Conservation (phyloP, 768 basidiomycete genomes). For the Macrolepiota albuminosa region DNA sequence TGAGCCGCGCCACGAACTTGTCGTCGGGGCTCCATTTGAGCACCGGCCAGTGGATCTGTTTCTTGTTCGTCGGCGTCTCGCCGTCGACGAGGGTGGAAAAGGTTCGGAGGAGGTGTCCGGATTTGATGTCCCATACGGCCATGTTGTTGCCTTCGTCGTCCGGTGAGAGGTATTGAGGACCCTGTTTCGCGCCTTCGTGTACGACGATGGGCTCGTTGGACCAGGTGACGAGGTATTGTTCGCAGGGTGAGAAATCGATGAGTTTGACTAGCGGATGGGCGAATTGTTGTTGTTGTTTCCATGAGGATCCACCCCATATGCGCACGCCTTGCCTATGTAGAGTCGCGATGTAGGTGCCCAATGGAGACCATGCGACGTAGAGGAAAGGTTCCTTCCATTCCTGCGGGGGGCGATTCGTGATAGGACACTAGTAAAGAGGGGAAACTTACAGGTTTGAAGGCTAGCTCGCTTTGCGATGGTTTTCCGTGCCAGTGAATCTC, state of each 20-base stretch:
- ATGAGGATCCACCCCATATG: conserved; percentile 91
- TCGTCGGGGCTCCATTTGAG: conserved; percentile 98
- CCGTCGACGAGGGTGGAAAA: conserved; percentile 66
- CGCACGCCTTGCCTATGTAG: conserved; percentile 94
- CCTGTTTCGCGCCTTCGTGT: conserved; percentile 74
- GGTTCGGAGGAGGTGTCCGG: conserved; percentile 86
- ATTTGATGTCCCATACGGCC: conserved; percentile 98
- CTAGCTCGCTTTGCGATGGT: conserved; percentile 79
- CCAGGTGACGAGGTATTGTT: conserved; percentile 96
- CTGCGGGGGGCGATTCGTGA: conserved; percentile 31
- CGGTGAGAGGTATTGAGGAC: conserved; percentile 81
- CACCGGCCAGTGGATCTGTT: conserved; percentile 91
- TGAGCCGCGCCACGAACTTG: conserved; percentile 86
- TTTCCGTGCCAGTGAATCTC: conserved; percentile 91
- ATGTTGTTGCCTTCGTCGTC: conserved; percentile 97
- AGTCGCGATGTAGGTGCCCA: conserved; percentile 92
- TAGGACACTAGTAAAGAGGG: neutral
- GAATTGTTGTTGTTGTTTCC: conserved; percentile 85
- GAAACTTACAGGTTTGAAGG: conserved; percentile 66
- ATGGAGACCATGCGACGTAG: conserved; percentile 95
- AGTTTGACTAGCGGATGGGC: conserved; percentile 94
- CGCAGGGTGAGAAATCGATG: conserved; percentile 96
- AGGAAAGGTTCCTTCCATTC: conserved; percentile 88
- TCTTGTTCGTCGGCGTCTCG: conserved; percentile 57
- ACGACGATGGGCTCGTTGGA: conserved; percentile 91